Percentiles rank a stretch among this genome's conserved stretches.
phyloP scores from a whole-genome alignment of 2,329 filamentous ascomycete species.

The Colletotrichum sp. region DNA sequence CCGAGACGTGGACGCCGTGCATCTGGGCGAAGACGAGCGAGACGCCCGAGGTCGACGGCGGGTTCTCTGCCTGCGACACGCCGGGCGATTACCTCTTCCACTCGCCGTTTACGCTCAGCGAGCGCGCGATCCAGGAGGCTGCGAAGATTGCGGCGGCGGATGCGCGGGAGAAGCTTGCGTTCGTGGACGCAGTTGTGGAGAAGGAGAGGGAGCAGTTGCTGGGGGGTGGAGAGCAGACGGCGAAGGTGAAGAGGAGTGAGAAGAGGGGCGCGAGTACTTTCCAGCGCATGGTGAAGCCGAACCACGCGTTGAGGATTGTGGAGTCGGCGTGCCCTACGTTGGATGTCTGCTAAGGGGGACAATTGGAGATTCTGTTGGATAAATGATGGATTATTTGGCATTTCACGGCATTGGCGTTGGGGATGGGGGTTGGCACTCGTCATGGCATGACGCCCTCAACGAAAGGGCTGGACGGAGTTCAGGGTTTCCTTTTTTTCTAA shows the following conservation, averaged over 20 bases:
- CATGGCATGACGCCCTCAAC: not conserved
- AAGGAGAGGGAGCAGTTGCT: not conserved
- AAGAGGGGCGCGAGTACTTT: not conserved
- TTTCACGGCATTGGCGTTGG: constrained; percentile 16
- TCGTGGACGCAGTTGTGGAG: not conserved
- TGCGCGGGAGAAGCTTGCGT: not conserved
- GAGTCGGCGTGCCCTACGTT: not conserved
- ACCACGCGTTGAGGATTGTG: not conserved
- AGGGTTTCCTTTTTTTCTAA: not conserved
- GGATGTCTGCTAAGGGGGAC: not conserved
- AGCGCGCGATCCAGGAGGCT: constrained; percentile 29
- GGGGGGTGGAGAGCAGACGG: not conserved
- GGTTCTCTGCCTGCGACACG: constrained; percentile 37
- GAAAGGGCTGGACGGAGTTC: not conserved
- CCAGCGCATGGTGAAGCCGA: not conserved
- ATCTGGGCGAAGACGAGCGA: constrained; percentile 27
- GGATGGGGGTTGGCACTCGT: not conserved
- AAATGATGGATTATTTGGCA: not conserved
- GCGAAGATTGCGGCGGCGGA: constrained; percentile 1
- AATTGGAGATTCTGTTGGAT: not conserved
- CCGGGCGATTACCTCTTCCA: constrained; percentile 57
- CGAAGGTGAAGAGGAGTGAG: not conserved
- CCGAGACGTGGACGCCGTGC: constrained; percentile 49
- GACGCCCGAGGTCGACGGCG: not conserved
- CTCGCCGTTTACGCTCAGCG: constrained; percentile 51